These are phyloP conservation scores for Aspergillus proliferans DNA, from an alignment of 2,329 filamentous ascomycete genomes.

Conservation along the genomic window DNA sequence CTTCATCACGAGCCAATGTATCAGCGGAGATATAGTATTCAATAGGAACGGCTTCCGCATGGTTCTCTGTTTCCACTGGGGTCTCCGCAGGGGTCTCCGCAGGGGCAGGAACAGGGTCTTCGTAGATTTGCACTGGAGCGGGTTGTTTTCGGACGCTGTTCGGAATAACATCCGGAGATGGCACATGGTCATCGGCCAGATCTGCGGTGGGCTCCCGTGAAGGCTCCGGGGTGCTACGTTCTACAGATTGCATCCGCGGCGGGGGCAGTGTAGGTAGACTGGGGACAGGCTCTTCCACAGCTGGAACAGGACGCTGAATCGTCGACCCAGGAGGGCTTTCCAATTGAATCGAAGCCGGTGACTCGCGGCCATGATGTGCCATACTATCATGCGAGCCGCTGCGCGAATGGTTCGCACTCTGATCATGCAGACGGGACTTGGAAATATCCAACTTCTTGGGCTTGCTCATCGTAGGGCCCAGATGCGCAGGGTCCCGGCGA, in stretches of 20 bases:
- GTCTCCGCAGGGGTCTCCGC: slow-evolving; percentile 12
- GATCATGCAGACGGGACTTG: slow-evolving; percentile 22
- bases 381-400: slow-evolving; percentile 19
- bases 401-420: slow-evolving; percentile 20
- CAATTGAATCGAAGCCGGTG: slow-evolving; percentile 14
- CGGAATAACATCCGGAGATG: slow-evolving; percentile 5
- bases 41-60: background rate
- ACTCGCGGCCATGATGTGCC: slow-evolving; percentile 42
- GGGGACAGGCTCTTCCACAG: background rate
- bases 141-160: slow-evolving; percentile 8
- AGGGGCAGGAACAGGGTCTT: slow-evolving; percentile 12
- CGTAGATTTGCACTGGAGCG: slow-evolving; percentile 20
- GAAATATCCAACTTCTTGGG: slow-evolving; percentile 28
- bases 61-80: slow-evolving; percentile 4
- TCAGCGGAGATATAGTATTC: background rate
- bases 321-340: slow-evolving; percentile 12
- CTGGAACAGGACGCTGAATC: background rate
- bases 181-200: background rate
- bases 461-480: slow-evolving; percentile 26
- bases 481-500: slow-evolving; percentile 19
- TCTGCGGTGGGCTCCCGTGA: background rate
- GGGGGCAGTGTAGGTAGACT: background rate
- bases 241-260: background rate
- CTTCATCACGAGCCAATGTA: background rate
- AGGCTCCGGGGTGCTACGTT: background rate